Base-by-base conservation (phyloP, 495 filamentous ascomycete genomes). In the Penicillium maclennaniae region DNA sequence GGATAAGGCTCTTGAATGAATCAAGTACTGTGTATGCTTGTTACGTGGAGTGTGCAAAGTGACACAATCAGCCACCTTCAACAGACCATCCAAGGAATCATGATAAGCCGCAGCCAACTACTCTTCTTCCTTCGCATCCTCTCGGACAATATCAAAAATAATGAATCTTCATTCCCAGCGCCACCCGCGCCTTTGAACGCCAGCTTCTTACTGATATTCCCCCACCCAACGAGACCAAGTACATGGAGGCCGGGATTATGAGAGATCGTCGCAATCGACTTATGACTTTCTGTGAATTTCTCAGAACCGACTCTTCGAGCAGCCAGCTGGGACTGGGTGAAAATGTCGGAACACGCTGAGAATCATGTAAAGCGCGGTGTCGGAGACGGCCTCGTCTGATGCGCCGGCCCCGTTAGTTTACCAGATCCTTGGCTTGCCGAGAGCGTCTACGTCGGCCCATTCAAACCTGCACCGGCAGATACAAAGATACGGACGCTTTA, bases 381-480 rank as follows among this genome's bases (percentile, higher is more conserved):
- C 82, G 56, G 83, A 83, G 26, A 85, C 82, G 16, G 83, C 83
- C 53, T 86, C 82, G 37, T 80, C 83, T 25, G 81, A 83, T 17
- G 82, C 80, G 17, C 80, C 76, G 12, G 81, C 81, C 0, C 80
- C 80, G 65, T 87, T 86, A 69, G 79, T 80, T 62, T 86, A 87
- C 51, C 81, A 70, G 41, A 86, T 80, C 37, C 79, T 80, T 15
- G 26, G 48, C 20, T 66, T 48, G 55, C 51, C 85, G 53, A 89
- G 59, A 10, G 79, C 54, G 58, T 82, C 73, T n/a, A 80, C 82
- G 58, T 89, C 85, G 15, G 81, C 85, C 84, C 85, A 87, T 88
- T 84, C 53, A 82, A 88, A 14, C 84, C 85, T 3, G 86, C 82
- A 6, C 84, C 86, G 7, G 86, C 84, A 41, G 79, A 83, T 15